Conservation (phyloP, 257 asterid genomes). For the Solanum pinnatisectum region DNA sequence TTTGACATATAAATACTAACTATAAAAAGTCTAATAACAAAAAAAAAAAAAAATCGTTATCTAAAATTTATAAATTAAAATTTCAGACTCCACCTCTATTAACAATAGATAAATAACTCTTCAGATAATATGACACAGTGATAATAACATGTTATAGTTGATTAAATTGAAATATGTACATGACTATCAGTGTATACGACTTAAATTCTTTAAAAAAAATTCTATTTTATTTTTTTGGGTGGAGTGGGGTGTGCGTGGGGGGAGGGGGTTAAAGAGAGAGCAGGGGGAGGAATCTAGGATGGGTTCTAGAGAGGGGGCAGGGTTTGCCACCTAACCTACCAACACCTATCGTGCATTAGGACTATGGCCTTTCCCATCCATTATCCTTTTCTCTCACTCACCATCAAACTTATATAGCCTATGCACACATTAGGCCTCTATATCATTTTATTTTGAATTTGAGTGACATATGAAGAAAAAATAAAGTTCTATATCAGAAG, state of each 20-base stretch:
- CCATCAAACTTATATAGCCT: conserved; percentile 6
- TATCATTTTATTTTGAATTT: background rate
- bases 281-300: conserved; percentile 33
- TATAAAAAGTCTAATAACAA: background rate
- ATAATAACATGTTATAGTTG: background rate
- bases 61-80: background rate
- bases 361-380: conserved; percentile 25
- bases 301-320: conserved; percentile 48
- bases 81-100: background rate
- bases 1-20: background rate
- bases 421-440: background rate
- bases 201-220: background rate
- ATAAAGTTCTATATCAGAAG: background rate
- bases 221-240: background rate
- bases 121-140: background rate
- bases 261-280: background rate
- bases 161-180: background rate
- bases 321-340: conserved; percentile 67
- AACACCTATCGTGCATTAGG: conserved; percentile 60
- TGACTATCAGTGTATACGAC: background rate
- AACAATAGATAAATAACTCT: background rate
- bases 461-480: background rate
- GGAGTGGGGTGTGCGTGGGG: background rate
- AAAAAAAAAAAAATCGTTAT: no score
- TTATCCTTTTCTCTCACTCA: conserved; percentile 7